Evolutionary conservation across 2,329 filamentous ascomycete species (phyloP).

Genomic region (Colletotrichum endophyticum): DNA sequence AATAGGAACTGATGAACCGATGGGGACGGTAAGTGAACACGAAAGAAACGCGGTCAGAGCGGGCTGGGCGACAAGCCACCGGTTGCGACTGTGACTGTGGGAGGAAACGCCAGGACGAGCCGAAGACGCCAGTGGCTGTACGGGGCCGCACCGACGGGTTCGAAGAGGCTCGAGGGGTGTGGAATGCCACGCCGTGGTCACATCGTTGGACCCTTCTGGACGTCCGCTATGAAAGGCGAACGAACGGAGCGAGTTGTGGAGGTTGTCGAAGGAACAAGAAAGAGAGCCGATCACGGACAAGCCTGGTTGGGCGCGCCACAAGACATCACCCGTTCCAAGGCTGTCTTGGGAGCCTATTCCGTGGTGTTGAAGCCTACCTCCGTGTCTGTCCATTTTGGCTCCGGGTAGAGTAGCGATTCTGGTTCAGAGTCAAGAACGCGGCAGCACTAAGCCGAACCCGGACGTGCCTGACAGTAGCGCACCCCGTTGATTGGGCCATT

Average conservation of each 20-base stretch:
- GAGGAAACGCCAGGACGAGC: neutral
- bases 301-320: neutral
- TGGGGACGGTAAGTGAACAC: neutral
- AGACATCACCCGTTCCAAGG: neutral
- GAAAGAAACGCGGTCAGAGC: conserved; percentile 11
- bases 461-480: conserved; percentile 10
- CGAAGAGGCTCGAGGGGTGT: conserved; percentile 7
- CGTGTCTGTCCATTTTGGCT: neutral
- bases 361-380: neutral
- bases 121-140: neutral
- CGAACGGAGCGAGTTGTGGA: neutral
- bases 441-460: neutral
- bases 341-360: neutral
- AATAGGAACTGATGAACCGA: neutral
- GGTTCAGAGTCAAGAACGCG: neutral
- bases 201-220: neutral
- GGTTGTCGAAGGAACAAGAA: neutral
- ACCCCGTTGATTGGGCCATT: neutral
- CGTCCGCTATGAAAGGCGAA: neutral
- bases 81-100: neutral
- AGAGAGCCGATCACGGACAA: neutral
- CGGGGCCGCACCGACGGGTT: conserved; percentile 1
- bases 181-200: neutral
- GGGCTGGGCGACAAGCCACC: neutral
- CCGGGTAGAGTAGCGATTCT: neutral